Percentiles rank a stretch among this genome's conserved stretches.
phyloP scores from a whole-genome alignment of 768 basidiomycete genomes.

The Fibroporia radiculosa region DNA sequence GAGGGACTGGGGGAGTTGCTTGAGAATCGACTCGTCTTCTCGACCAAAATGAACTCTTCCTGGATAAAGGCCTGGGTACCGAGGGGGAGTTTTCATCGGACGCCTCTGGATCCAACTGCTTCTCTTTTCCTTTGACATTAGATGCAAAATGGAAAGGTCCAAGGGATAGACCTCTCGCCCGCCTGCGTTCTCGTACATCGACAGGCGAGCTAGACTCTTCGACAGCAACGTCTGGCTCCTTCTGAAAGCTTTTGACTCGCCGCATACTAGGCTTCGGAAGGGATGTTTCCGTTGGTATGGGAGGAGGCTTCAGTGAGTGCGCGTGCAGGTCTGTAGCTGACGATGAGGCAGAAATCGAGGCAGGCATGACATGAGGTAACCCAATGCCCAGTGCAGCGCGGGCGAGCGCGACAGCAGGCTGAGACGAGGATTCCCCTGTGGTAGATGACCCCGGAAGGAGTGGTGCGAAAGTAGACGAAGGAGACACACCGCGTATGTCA shows the following conservation, averaged over 20 bases:
- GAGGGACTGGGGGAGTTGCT: slow-evolving; percentile 21
- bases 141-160: slow-evolving; percentile 34
- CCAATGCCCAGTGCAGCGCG: slow-evolving; percentile 55
- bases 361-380: slow-evolving; percentile 45
- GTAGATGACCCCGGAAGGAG: slow-evolving; percentile 5
- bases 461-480: slow-evolving; percentile 8
- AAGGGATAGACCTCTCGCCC: slow-evolving; percentile 51
- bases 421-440: slow-evolving; percentile 14
- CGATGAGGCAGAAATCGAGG: slow-evolving; percentile 29
- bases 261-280: slow-evolving; percentile 25
- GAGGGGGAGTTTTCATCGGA: slow-evolving; percentile 17
- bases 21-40: slow-evolving; percentile 35
- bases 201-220: slow-evolving; percentile 13
- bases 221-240: slow-evolving; percentile 23
- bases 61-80: slow-evolving; percentile 35
- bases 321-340: slow-evolving; percentile 41
- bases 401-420: slow-evolving; percentile 35
- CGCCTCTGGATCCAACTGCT: slow-evolving; percentile 32
- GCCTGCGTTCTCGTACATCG: slow-evolving; percentile 21
- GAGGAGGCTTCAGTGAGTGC: slow-evolving; percentile 31
- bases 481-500: slow-evolving; percentile 6
- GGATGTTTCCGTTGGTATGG: slow-evolving; percentile 12
- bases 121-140: slow-evolving; percentile 35
- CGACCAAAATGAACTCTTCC: slow-evolving; percentile 63
- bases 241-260: slow-evolving; percentile 48